phyloP scores from a whole-genome alignment of 2,329 filamentous ascomycete genomes.

The Whalleya microplaca region DNA sequence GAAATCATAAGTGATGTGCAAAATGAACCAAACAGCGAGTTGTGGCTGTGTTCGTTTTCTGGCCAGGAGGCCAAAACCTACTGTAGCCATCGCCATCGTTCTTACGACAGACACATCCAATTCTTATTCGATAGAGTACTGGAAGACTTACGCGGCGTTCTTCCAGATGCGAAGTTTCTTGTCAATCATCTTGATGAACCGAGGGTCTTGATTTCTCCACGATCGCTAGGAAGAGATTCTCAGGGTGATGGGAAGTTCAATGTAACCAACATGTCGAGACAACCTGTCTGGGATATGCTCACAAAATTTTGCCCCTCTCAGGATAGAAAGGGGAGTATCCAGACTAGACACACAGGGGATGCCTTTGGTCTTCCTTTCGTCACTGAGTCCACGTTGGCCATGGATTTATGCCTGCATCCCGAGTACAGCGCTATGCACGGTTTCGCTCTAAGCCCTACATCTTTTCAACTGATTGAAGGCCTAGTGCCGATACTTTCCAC shows the following conservation, averaged over 20 bases:
- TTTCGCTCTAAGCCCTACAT: conserved; percentile 47
- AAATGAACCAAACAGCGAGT: conserved; percentile 33
- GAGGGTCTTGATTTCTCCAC: conserved; percentile 40
- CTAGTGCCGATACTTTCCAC: conserved; percentile 52
- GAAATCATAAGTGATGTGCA: conserved; percentile 35
- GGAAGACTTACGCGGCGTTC: conserved; percentile 20
- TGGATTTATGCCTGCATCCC: conserved; percentile 49
- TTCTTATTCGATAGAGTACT: conserved; percentile 39
- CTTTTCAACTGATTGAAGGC: conserved; percentile 45
- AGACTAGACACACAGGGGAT: neutral
- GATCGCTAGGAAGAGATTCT: neutral
- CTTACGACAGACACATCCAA: conserved; percentile 40
- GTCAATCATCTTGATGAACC: conserved; percentile 55
- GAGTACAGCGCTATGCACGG: conserved; percentile 50
- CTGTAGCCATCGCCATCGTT: conserved; percentile 40
- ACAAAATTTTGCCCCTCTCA: conserved; percentile 35
- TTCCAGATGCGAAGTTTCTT: conserved; percentile 47
- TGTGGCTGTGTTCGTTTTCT: conserved; percentile 43
- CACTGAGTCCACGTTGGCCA: conserved; percentile 28
- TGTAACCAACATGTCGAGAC: conserved; percentile 34
- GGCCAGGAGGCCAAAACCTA: conserved; percentile 30
- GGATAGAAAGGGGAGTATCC: neutral
- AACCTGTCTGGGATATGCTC: conserved; percentile 37
- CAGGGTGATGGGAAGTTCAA: conserved; percentile 12
- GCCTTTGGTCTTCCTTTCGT: conserved; percentile 43